A percentile compares a stretch with the other conserved stretches of the same genome.
Conservation (phyloP, 176 grass and related monocot species). For the Musa troglodytarum region DNA sequence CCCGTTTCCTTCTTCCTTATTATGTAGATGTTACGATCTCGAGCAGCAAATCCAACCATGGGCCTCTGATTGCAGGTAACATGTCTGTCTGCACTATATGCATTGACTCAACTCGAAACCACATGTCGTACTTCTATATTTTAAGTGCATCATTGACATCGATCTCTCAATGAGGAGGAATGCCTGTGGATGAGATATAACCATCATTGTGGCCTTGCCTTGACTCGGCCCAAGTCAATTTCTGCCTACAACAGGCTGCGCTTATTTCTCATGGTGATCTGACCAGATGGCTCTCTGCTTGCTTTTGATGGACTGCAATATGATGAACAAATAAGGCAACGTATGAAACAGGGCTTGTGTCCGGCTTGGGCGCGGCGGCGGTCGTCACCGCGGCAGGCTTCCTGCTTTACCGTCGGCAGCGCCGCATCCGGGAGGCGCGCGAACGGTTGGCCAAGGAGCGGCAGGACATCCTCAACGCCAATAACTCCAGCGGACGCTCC, state of each 20-base stretch:
- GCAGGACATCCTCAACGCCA: conserved; percentile 64
- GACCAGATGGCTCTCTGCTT: neutral
- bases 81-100: too few species aligned
- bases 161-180: neutral
- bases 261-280: neutral
- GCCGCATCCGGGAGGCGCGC: conserved; percentile 22
- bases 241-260: too few species aligned
- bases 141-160: too few species aligned
- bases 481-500: conserved; percentile 46
- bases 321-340: too few species aligned
- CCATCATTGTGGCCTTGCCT: too few species aligned
- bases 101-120: too few species aligned
- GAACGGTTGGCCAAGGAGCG: conserved; percentile 52
- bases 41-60: conserved; percentile 28
- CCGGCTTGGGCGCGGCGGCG: conserved; percentile 16
- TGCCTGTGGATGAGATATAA: neutral
- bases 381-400: conserved; percentile 14
- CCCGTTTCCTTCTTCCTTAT: too few species aligned
- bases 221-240: too few species aligned
- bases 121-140: too few species aligned
- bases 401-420: conserved; percentile 36
- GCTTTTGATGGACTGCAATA: too few species aligned
- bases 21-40: neutral
- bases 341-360: conserved; percentile 32
- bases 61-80: conserved; percentile 51